Conservation (phyloP, 2,329 filamentous ascomycete genomes). For the Sporothrix globosa region DNA sequence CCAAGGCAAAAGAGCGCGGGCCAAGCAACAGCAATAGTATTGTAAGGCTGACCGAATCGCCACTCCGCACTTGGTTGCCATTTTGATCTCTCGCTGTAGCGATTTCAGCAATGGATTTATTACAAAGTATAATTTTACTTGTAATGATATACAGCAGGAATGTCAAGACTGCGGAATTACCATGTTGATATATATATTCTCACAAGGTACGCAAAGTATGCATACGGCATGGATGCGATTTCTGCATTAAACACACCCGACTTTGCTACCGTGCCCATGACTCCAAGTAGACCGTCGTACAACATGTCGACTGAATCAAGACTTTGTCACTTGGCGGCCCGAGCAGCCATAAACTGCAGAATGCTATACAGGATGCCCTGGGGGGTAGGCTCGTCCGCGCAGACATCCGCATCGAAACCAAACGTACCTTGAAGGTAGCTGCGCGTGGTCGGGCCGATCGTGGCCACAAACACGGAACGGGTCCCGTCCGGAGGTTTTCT, state of each 20-base stretch:
- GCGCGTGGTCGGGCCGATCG: slow-evolving; percentile 91
- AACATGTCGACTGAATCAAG: neutral
- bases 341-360: slow-evolving; percentile 46
- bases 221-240: neutral
- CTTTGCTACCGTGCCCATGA: neutral
- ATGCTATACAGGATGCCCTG: slow-evolving; percentile 77
- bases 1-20: neutral
- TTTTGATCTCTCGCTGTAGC: neutral
- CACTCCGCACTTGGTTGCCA: neutral
- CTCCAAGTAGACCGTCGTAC: neutral
- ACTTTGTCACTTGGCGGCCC: neutral
- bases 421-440: slow-evolving; percentile 70
- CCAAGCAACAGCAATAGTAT: neutral
- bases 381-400: slow-evolving; percentile 78
- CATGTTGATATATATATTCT: neutral
- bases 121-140: neutral
- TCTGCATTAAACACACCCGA: neutral
- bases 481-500: slow-evolving; percentile 29
- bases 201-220: neutral
- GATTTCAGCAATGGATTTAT: neutral
- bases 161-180: neutral
- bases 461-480: slow-evolving; percentile 67
- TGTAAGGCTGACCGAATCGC: slow-evolving; percentile 30
- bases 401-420: slow-evolving; percentile 73
- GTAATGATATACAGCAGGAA: neutral